phyloP scores from a whole-genome alignment of 257 asterid species.

The Nicotiana knightiana region DNA sequence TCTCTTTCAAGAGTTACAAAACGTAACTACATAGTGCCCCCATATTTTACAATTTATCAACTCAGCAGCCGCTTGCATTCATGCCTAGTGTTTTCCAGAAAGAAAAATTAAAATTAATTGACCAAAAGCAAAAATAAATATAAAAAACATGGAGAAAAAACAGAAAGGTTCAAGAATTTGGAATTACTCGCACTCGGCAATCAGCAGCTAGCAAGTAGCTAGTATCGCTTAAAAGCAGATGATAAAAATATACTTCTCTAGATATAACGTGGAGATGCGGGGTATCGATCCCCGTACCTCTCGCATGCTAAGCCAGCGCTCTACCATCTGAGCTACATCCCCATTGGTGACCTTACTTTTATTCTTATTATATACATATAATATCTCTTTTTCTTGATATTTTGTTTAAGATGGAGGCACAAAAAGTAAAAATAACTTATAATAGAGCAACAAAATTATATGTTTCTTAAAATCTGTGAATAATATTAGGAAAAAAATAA shows the following conservation, averaged over 20 bases:
- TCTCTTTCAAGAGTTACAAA: too few species aligned
- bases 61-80: too few species aligned
- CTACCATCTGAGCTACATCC: slow-evolving; percentile 72
- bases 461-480: background rate
- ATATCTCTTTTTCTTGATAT: too few species aligned
- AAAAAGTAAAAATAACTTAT: background rate
- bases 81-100: too few species aligned
- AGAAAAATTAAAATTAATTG: background rate
- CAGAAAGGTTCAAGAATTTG: background rate
- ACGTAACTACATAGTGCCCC: too few species aligned
- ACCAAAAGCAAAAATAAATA: background rate
- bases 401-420: background rate
- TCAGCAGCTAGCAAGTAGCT: too few species aligned
- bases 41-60: too few species aligned
- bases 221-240: too few species aligned
- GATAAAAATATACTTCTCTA: too few species aligned
- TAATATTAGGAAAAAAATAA: too few species aligned
- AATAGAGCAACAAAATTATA: background rate
- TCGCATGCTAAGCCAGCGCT: slow-evolving; percentile 52
- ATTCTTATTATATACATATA: too few species aligned
- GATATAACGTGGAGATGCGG: slow-evolving; percentile 33
- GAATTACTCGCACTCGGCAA: too few species aligned
- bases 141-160: background rate
- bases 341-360: background rate
- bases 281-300: slow-evolving; percentile 45